These are phyloP conservation scores for Obba rivulosa DNA, from an alignment of 768 basidiomycete genomes.

Conservation along the genomic window DNA sequence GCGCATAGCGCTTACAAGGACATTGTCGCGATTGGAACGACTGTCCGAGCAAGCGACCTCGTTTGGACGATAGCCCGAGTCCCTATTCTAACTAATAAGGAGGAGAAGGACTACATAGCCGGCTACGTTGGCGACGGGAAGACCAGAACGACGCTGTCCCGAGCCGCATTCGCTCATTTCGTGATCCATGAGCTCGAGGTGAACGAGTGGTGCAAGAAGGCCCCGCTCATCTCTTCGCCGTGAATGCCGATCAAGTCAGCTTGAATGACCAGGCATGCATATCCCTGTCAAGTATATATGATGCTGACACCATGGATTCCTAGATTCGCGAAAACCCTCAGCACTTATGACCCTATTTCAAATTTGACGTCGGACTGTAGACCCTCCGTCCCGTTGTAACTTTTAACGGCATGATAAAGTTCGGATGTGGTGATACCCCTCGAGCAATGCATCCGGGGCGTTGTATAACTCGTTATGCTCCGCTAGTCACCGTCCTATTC, in stretches of 20 bases:
- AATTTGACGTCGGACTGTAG: too few species aligned
- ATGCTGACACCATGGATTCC: too few species aligned
- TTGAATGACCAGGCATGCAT: neutral
- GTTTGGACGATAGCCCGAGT: slow-evolving; percentile 72
- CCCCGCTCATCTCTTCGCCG: slow-evolving; percentile 31
- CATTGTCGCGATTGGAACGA: slow-evolving; percentile 57
- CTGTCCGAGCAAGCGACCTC: slow-evolving; percentile 38
- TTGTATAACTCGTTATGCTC: too few species aligned
- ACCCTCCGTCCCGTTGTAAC: too few species aligned
- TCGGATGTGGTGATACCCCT: too few species aligned
- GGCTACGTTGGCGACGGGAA: slow-evolving; percentile 68
- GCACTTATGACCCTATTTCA: too few species aligned
- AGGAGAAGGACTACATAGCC: slow-evolving; percentile 41
- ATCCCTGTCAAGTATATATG: too few species aligned
- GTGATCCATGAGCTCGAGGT: slow-evolving; percentile 50
- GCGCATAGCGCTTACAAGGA: slow-evolving; percentile 61
- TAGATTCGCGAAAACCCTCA: too few species aligned
- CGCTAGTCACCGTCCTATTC: too few species aligned
- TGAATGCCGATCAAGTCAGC: slow-evolving; percentile 8
- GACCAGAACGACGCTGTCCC: slow-evolving; percentile 43
- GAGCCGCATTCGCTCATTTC: slow-evolving; percentile 58
- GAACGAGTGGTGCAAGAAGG: slow-evolving; percentile 53
- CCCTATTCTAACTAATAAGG: slow-evolving; percentile 50
- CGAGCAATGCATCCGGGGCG: too few species aligned
- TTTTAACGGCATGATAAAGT: too few species aligned